phyloP scores from a whole-genome alignment of 2,329 filamentous ascomycete species.

The Claviceps arundinis region DNA sequence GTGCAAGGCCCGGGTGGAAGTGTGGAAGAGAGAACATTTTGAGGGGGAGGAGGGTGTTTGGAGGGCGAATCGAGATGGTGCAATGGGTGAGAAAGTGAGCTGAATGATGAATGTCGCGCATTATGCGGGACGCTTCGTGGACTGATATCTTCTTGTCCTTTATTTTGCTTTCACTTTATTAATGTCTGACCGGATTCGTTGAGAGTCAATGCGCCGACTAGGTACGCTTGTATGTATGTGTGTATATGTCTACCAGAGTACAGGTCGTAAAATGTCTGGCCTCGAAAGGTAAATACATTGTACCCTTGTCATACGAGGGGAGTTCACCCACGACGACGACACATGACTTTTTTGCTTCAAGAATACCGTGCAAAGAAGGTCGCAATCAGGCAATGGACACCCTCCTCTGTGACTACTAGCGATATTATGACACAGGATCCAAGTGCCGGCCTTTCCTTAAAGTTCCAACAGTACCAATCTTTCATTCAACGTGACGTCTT shows the following conservation, averaged over 20 bases:
- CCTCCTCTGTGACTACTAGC: too few species aligned
- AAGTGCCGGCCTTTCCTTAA: too few species aligned
- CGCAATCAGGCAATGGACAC: not conserved
- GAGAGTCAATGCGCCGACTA: too few species aligned
- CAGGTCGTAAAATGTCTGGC: too few species aligned
- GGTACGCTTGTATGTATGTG: too few species aligned
- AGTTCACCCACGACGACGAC: not conserved
- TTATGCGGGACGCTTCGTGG: too few species aligned
- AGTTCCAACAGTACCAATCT: too few species aligned
- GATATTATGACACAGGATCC: too few species aligned
- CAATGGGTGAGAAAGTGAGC: constrained; percentile 36
- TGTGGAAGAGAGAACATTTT: constrained; percentile 93
- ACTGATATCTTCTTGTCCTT: too few species aligned
- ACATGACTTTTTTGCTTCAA: not conserved
- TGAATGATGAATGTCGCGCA: not conserved
- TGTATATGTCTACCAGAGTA: too few species aligned
- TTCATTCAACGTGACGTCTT: not conserved
- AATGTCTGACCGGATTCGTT: too few species aligned
- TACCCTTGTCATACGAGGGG: not conserved
- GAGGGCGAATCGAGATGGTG: constrained; percentile 75
- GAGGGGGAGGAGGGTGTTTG: constrained; percentile 64
- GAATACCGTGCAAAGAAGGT: not conserved
- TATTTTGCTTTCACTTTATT: too few species aligned
- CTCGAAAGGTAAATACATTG: not conserved
- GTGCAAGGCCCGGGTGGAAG: constrained; percentile 78